Percentiles rank a stretch among this genome's conserved stretches.
phyloP scores from a whole-genome alignment of 1,284 basidiomycete genomes.

The Vanrija sp. region DNA sequence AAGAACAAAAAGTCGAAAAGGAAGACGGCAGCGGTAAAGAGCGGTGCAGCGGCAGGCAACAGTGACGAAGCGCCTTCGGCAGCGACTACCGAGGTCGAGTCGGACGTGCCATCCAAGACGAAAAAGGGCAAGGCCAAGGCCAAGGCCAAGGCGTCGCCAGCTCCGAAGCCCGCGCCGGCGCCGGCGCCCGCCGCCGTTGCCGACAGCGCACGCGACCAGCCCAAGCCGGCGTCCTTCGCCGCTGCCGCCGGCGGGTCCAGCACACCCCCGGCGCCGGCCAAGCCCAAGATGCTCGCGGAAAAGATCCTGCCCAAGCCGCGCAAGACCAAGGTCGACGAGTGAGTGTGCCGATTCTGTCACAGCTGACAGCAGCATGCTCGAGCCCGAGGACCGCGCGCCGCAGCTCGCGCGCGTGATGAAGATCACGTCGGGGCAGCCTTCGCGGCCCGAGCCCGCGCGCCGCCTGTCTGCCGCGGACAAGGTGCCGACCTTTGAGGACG shows the following conservation, averaged over 20 bases:
- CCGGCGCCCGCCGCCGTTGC: neutral
- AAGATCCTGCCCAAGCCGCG: slow-evolving; percentile 39
- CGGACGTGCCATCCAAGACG: slow-evolving; percentile 4
- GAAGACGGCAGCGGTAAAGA: slow-evolving; percentile 8
- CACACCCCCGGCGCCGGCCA: slow-evolving; percentile 1
- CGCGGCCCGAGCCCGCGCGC: neutral
- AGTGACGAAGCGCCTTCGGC: neutral
- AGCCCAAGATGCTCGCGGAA: slow-evolving; percentile 42
- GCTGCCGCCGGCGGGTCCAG: slow-evolving; percentile 1
- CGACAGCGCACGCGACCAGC: neutral
- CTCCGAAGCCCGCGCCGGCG: neutral
- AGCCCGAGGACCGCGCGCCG: slow-evolving; percentile 37
- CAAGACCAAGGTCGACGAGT: slow-evolving; percentile 48
- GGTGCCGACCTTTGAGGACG: slow-evolving; percentile 20
- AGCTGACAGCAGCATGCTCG: slow-evolving; percentile 39
- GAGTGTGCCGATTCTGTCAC: slow-evolving; percentile 12
- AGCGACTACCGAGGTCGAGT: neutral
- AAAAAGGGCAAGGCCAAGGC: slow-evolving; percentile 6
- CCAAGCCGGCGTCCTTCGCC: slow-evolving; percentile 6
- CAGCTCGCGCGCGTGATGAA: slow-evolving; percentile 43
- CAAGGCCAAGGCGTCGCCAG: neutral
- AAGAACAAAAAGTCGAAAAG: slow-evolving; percentile 38
- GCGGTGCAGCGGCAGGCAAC: neutral
- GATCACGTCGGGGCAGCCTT: slow-evolving; percentile 11
- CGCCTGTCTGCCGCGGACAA: neutral